A percentile compares a stretch with the other conserved stretches of the same genome.
Conservation (phyloP, 495 filamentous ascomycete genomes). For the Aspergillus ellipticus region DNA sequence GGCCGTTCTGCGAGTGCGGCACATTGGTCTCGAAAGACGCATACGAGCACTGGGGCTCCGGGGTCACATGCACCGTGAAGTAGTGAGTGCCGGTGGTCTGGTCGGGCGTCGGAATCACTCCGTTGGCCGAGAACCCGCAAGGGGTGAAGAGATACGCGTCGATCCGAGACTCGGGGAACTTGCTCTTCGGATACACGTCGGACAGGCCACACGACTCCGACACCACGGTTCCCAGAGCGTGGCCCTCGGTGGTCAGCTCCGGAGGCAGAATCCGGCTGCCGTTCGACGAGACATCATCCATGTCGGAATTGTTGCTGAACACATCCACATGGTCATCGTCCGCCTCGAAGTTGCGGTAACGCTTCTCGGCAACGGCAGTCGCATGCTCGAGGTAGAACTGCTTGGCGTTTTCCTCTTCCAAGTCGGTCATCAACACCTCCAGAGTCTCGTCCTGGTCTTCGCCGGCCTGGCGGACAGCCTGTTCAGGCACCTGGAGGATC, state of each 20-base stretch:
- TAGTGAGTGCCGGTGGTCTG: constrained; percentile 72
- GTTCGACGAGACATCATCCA: constrained; percentile 54
- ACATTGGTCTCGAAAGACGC: constrained; percentile 99
- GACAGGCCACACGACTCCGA: constrained; percentile 87
- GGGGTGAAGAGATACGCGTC: constrained; percentile 97
- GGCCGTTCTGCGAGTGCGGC: constrained; percentile 81
- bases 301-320: constrained; percentile 72
- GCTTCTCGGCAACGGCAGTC: constrained; percentile 80
- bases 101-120: constrained; percentile 80
- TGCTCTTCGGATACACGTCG: constrained; percentile 79
- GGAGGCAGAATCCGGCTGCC: constrained; percentile 59
- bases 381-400: constrained; percentile 96
- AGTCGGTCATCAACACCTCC: constrained; percentile 97
- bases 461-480: constrained; percentile 29
- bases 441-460: constrained; percentile 79
- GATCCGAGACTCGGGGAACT: constrained; percentile 89
- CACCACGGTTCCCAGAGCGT: constrained; percentile 88
- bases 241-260: constrained; percentile 85
- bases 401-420: constrained; percentile 87
- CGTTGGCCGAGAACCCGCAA: constrained; percentile 97
- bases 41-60: constrained; percentile 97
- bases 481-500: constrained; percentile 50
- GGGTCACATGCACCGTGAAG: constrained; percentile 98
- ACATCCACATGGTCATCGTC: constrained; percentile 66
- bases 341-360: constrained; percentile 53